Percentiles rank a stretch among this genome's conserved stretches.
These are phyloP conservation scores for Phytophthora uliginosa DNA, from an alignment of 352 stramenopile species.

Conservation along the genomic window DNA sequence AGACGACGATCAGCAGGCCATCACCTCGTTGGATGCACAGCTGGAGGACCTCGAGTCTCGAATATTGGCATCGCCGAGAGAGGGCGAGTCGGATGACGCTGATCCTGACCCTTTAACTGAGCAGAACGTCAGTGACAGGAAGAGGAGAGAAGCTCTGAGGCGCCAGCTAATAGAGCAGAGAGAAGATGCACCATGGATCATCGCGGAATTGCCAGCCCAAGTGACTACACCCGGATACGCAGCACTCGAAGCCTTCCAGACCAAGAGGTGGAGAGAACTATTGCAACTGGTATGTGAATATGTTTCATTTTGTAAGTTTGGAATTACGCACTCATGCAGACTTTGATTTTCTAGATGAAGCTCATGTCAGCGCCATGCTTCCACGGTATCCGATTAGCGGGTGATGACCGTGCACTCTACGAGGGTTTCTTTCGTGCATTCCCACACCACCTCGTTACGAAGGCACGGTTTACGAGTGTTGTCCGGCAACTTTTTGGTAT, in stretches of 20 bases:
- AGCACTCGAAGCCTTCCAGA: conserved; percentile 72
- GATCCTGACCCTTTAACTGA: conserved; percentile 13
- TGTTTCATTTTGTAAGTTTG: neutral
- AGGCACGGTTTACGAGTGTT: conserved; percentile 76
- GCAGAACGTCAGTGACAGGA: conserved; percentile 1
- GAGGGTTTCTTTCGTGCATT: conserved; percentile 80
- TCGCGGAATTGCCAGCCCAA: conserved; percentile 25
- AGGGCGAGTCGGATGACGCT: conserved; percentile 6
- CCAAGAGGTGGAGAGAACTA: conserved; percentile 73
- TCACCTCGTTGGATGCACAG: conserved; percentile 22
- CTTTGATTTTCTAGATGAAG: conserved; percentile 36
- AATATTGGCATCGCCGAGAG: conserved; percentile 16
- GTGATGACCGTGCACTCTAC: conserved; percentile 72
- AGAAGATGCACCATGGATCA: conserved; percentile 33
- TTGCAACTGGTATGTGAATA: conserved; percentile 48
- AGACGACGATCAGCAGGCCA: conserved; percentile 4
- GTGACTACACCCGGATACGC: conserved; percentile 36
- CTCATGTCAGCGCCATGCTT: conserved; percentile 57
- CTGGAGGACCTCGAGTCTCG: conserved; percentile 18
- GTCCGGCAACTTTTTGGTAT: conserved; percentile 65
- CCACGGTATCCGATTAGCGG: conserved; percentile 56
- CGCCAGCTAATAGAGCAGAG: conserved; percentile 13
- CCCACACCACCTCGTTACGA: conserved; percentile 72
- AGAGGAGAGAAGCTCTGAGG: conserved; percentile 11
- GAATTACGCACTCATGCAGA: neutral